phyloP scores from a whole-genome alignment of 202 grass and related monocot species.

The Panicum virgatum region DNA sequence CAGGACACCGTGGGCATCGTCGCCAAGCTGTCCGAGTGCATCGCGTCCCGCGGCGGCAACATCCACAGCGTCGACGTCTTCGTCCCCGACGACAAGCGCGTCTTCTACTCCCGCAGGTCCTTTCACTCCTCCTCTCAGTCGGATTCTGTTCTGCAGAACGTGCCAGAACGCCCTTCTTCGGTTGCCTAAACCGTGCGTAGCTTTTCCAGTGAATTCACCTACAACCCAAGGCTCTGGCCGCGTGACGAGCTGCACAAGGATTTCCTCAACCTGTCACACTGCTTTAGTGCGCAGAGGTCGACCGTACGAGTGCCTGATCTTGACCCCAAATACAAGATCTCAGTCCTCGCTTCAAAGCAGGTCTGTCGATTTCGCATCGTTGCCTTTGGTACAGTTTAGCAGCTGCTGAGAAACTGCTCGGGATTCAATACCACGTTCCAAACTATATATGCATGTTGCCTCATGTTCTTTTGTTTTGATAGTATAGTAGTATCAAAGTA shows the following conservation, averaged over 20 bases:
- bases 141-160: background rate
- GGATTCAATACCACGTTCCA: too few relatives aligned
- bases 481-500: too few relatives aligned
- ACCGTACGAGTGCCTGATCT: conserved; percentile 66
- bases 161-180: too few relatives aligned
- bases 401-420: too few relatives aligned
- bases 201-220: conserved; percentile 65
- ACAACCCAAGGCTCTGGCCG: conserved; percentile 61
- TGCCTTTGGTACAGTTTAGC: too few relatives aligned
- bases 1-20: conserved; percentile 77
- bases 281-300: conserved; percentile 66
- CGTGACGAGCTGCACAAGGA: conserved; percentile 60
- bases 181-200: too few relatives aligned
- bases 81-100: conserved; percentile 66
- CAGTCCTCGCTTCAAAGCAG: conserved; percentile 89
- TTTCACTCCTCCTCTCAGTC: background rate
- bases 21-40: conserved; percentile 79
- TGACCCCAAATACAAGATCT: conserved; percentile 88
- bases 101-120: conserved; percentile 87
- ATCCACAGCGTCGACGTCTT: conserved; percentile 96
- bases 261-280: conserved; percentile 56
- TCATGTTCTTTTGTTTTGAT: too few relatives aligned
- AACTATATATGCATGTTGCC: too few relatives aligned
- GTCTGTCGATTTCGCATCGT: conserved; percentile 23
- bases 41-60: conserved; percentile 84